These are phyloP conservation scores for Gonapodya sp. DNA, from an alignment of 192 early-diverging fungal species.

Conservation along the genomic window DNA sequence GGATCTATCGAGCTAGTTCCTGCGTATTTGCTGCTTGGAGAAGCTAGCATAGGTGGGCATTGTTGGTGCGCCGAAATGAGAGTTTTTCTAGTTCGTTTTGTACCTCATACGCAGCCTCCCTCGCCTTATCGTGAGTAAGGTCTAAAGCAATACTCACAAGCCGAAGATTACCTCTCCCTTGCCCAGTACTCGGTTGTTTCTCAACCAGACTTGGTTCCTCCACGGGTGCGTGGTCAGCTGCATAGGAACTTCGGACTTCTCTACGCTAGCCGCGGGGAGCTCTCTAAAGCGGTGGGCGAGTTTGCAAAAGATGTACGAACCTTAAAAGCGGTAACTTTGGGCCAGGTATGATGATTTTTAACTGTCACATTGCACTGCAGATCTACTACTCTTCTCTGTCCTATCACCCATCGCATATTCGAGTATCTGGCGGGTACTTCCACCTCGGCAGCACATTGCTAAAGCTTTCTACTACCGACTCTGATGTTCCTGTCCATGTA, in stretches of 20 bases:
- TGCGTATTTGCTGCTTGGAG: constrained; percentile 43
- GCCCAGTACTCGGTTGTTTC: constrained; percentile 46
- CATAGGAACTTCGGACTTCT: constrained; percentile 46
- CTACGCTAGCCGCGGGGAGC: constrained; percentile 27
- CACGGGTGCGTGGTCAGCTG: constrained; percentile 30
- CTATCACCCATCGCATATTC: not conserved
- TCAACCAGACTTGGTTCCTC: constrained; percentile 1
- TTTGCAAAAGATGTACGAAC: constrained; percentile 35
- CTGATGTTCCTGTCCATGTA: not conserved
- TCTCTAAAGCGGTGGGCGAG: constrained; percentile 27
- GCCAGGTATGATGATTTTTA: too few species aligned
- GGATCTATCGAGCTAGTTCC: constrained; percentile 43
- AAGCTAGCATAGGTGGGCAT: constrained; percentile 41
- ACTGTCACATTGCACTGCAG: too few species aligned
- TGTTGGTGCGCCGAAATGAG: not conserved
- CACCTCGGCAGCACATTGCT: not conserved
- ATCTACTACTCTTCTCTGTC: not conserved
- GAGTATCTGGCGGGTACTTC: not conserved
- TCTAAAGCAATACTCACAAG: constrained; percentile 38
- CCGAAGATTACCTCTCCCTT: constrained; percentile 47
- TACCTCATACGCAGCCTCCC: not conserved
- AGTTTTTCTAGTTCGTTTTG: not conserved
- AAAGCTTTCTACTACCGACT: not conserved
- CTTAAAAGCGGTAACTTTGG: too few species aligned
- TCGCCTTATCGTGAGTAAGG: constrained; percentile 17